Evolutionary conservation across 2,329 filamentous ascomycete genomes (phyloP).

Genomic region (Aspergillus sp.): DNA sequence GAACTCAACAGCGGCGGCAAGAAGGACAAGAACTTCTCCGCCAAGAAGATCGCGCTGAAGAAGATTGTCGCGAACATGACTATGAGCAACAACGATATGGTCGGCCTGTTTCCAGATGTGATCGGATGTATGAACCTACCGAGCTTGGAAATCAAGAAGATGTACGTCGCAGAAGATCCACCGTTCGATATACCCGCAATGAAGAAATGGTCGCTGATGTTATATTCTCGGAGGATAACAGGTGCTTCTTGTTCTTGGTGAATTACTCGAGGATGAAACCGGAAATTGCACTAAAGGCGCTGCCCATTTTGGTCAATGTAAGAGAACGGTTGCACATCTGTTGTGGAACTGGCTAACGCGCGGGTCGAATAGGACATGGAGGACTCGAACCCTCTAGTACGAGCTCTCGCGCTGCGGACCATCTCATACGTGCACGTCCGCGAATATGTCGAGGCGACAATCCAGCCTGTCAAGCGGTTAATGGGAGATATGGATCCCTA

Average conservation of each 20-base stretch:
- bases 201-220: not conserved
- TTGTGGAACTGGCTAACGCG: conserved; percentile 9
- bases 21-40: conserved; percentile 94
- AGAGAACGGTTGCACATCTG: conserved; percentile 23
- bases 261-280: conserved; percentile 96
- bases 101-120: conserved; percentile 92
- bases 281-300: conserved; percentile 87
- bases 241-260: conserved; percentile 96
- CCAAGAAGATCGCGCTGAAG: conserved; percentile 97
- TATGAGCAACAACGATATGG: conserved; percentile 99
- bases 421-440: conserved; percentile 97
- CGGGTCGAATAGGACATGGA: conserved; percentile 73
- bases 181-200: conserved; percentile 6
- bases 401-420: conserved; percentile 86
- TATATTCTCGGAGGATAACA: conserved; percentile 38
- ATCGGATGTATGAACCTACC: conserved; percentile 93
- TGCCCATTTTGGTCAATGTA: conserved; percentile 81
- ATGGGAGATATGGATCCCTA: conserved; percentile 89
- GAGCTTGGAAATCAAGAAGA: conserved; percentile 98
- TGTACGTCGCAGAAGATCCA: conserved; percentile 56
- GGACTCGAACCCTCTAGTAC: conserved; percentile 85
- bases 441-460: conserved; percentile 89
- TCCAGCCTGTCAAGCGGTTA: conserved; percentile 78
- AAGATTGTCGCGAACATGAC: conserved; percentile 99
- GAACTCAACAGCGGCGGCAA: conserved; percentile 92